These are phyloP conservation scores for Miscanthus lutarioriparius DNA, from an alignment of 176 grass and related monocot species.

Conservation along the genomic window DNA sequence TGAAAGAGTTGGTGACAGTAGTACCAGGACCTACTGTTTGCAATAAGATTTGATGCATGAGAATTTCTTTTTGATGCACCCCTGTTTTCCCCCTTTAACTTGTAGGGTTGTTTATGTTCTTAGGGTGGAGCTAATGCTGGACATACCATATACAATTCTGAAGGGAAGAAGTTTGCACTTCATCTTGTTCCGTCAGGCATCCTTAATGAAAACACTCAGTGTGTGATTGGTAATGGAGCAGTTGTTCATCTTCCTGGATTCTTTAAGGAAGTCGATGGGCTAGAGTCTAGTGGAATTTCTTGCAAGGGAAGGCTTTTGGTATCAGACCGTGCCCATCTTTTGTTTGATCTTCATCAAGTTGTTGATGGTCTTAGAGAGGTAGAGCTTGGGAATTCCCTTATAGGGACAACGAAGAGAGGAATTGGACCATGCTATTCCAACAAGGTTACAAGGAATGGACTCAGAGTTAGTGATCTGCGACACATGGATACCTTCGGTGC, in stretches of 20 bases:
- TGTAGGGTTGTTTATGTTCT: conserved; percentile 18
- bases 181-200: conserved; percentile 96
- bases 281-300: conserved; percentile 75
- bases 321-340: conserved; percentile 84
- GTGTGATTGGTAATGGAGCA: conserved; percentile 86
- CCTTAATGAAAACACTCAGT: conserved; percentile 74
- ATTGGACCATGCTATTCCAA: conserved; percentile 91
- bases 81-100: background rate
- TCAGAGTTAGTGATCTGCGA: conserved; percentile 69
- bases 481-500: conserved; percentile 82
- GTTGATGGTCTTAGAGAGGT: conserved; percentile 85
- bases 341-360: conserved; percentile 92
- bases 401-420: conserved; percentile 88
- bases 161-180: conserved; percentile 83
- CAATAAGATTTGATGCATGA: background rate
- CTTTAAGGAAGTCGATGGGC: conserved; percentile 78
- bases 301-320: conserved; percentile 77
- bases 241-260: conserved; percentile 90
- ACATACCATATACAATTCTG: conserved; percentile 96
- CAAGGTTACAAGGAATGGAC: conserved; percentile 78
- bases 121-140: conserved; percentile 96
- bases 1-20: background rate
- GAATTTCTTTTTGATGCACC: background rate
- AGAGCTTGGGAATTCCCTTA: conserved; percentile 68
- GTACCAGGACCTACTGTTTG: background rate